phyloP scores from a whole-genome alignment of 2,329 filamentous ascomycete genomes.

The Venturia aucupariae region DNA sequence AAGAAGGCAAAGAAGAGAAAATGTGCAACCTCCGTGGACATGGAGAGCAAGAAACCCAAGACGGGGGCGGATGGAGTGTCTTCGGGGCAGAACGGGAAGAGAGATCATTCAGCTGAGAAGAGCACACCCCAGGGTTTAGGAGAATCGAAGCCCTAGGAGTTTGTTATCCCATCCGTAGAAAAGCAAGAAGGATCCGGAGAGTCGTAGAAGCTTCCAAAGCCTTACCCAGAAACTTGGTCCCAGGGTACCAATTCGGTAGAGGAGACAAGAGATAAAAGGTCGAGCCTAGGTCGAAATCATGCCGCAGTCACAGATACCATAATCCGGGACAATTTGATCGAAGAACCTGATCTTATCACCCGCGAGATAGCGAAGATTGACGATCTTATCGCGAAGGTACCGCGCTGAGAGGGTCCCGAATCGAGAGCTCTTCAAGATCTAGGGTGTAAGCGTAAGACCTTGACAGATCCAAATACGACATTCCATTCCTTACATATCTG shows the following conservation, averaged over 20 bases:
- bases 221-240: background rate
- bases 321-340: background rate
- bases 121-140: background rate
- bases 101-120: background rate
- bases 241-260: background rate
- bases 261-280: background rate
- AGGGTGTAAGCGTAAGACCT: background rate
- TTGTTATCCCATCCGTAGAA: background rate
- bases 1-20: background rate
- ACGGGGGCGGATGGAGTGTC: background rate
- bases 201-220: background rate
- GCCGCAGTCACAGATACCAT: background rate
- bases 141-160: background rate
- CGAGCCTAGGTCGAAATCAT: background rate
- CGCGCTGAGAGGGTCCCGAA: background rate
- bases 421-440: background rate
- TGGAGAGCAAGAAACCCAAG: background rate
- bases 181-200: background rate
- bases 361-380: background rate
- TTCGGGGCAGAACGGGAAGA: background rate
- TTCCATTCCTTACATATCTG: background rate
- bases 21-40: background rate
- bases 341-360: background rate
- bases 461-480: background rate
- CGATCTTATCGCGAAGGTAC: background rate